phyloP scores from a whole-genome alignment of 371 early-diverging fungal species.

The Homolaphlyctis polyrhiza region DNA sequence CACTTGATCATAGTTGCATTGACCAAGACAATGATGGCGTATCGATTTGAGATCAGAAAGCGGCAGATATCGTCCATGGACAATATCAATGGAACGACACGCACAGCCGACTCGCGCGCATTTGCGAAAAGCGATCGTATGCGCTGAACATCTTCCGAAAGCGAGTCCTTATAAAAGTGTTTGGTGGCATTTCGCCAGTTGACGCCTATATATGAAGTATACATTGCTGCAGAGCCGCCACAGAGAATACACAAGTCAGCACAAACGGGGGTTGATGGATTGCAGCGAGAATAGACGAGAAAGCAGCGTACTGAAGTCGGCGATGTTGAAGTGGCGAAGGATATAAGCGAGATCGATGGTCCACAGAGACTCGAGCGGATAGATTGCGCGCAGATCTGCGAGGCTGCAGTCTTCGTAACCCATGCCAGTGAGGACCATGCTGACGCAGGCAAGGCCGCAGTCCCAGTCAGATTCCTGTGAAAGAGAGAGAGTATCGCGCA shows the following conservation, averaged over 20 bases:
- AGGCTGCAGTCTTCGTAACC: slow-evolving; percentile 21
- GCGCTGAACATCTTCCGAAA: slow-evolving; percentile 65
- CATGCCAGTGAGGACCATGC: slow-evolving; percentile 66
- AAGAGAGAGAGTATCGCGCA: no score
- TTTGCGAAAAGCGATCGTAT: slow-evolving; percentile 71
- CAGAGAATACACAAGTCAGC: not conserved
- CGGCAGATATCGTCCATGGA: slow-evolving; percentile 73
- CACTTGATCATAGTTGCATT: slow-evolving; percentile 53
- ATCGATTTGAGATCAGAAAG: slow-evolving; percentile 66
- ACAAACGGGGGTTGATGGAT: not conserved
- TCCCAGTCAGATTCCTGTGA: slow-evolving; percentile 55
- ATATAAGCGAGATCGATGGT: slow-evolving; percentile 81
- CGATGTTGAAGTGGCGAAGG: slow-evolving; percentile 54
- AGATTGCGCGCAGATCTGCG: slow-evolving; percentile 20
- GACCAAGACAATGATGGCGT: slow-evolving; percentile 69
- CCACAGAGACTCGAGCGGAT: slow-evolving; percentile 71
- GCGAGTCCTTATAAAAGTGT: slow-evolving; percentile 66
- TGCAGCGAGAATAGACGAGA: not conserved
- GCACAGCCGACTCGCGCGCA: slow-evolving; percentile 64
- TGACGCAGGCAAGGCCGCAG: slow-evolving; percentile 80
- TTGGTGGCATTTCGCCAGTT: slow-evolving; percentile 63
- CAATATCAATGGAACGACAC: slow-evolving; percentile 68
- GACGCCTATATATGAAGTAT: slow-evolving; percentile 77
- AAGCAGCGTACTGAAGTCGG: slow-evolving; percentile 61
- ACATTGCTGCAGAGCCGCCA: slow-evolving; percentile 22